phyloP scores from a whole-genome alignment of 1,284 basidiomycete genomes.

The Serendipita sp. region DNA sequence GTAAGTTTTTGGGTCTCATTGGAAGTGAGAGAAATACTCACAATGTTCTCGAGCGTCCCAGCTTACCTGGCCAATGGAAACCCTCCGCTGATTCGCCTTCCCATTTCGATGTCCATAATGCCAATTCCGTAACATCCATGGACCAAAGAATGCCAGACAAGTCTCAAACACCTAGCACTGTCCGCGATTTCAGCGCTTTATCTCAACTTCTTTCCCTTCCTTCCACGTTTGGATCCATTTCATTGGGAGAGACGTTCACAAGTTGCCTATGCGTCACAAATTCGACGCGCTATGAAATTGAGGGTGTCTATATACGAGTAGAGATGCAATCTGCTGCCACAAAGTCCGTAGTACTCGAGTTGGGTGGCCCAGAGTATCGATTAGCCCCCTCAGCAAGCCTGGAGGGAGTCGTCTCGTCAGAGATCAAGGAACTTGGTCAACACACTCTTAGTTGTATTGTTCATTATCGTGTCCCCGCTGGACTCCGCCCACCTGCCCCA shows the following conservation, averaged over 20 bases:
- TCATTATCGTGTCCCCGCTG: conserved; percentile 49
- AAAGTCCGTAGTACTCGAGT: conserved; percentile 47
- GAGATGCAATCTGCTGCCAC: conserved; percentile 66
- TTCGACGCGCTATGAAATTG: conserved; percentile 45
- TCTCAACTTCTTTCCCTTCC: conserved; percentile 61
- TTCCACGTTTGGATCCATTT: conserved; percentile 62
- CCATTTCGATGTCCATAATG: conserved; percentile 61
- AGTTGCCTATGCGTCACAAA: conserved; percentile 68
- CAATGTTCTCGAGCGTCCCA: conserved; percentile 40
- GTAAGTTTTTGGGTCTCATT: conserved; percentile 31
- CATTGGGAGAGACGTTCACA: conserved; percentile 68
- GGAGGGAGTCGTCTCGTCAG: conserved; percentile 54
- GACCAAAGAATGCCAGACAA: conserved; percentile 52
- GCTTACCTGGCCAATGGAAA: conserved; percentile 58
- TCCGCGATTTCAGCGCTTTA: conserved; percentile 59
- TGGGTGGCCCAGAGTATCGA: conserved; percentile 35
- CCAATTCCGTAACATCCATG: conserved; percentile 58
- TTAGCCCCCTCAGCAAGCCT: conserved; percentile 37
- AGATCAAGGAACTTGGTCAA: conserved; percentile 73
- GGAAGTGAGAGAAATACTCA: not conserved
- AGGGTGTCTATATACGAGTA: conserved; percentile 43
- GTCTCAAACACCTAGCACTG: conserved; percentile 52
- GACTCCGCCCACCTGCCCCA: conserved; percentile 30
- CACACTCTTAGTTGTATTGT: conserved; percentile 68
- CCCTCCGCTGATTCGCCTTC: conserved; percentile 73